These are phyloP conservation scores for Prunella vulgaris DNA, from an alignment of 257 asterid genomes.

Conservation along the genomic window DNA sequence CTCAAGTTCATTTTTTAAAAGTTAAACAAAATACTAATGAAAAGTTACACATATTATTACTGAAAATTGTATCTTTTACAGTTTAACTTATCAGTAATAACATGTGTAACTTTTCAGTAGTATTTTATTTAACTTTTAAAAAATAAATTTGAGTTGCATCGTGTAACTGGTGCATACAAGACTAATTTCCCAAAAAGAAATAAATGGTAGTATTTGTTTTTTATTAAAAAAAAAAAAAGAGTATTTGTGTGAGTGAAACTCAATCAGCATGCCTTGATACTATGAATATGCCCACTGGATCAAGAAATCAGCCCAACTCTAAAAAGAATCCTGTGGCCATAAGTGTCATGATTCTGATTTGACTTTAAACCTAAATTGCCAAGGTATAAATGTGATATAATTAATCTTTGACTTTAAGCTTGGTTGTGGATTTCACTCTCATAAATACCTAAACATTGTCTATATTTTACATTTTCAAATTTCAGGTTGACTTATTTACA, in stretches of 20 bases:
- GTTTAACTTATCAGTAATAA: too few relatives aligned
- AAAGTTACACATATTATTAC: too few relatives aligned
- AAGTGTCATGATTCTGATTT: neutral
- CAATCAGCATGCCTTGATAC: neutral
- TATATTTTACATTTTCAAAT: neutral
- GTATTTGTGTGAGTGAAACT: too few relatives aligned
- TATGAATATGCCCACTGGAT: slow-evolving; percentile 7
- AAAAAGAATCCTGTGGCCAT: neutral
- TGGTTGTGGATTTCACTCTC: neutral
- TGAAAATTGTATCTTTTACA: too few relatives aligned
- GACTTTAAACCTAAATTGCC: neutral
- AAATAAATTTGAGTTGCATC: too few relatives aligned
- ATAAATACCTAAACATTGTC: neutral
- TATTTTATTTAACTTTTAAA: too few relatives aligned
- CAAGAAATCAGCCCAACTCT: neutral
- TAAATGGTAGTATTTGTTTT: neutral
- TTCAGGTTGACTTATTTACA: neutral
- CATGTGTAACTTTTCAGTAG: too few relatives aligned
- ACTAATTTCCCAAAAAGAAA: too few relatives aligned
- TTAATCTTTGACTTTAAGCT: neutral
- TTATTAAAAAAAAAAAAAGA: too few relatives aligned
- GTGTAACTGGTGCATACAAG: too few relatives aligned
- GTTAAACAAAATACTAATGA: too few relatives aligned
- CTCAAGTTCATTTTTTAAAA: too few relatives aligned
- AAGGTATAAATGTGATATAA: neutral